A percentile compares a stretch with the other conserved stretches of the same genome.
Conservation (phyloP, 2,329 filamentous ascomycete genomes). For the Aspergillus eucalypticola region DNA sequence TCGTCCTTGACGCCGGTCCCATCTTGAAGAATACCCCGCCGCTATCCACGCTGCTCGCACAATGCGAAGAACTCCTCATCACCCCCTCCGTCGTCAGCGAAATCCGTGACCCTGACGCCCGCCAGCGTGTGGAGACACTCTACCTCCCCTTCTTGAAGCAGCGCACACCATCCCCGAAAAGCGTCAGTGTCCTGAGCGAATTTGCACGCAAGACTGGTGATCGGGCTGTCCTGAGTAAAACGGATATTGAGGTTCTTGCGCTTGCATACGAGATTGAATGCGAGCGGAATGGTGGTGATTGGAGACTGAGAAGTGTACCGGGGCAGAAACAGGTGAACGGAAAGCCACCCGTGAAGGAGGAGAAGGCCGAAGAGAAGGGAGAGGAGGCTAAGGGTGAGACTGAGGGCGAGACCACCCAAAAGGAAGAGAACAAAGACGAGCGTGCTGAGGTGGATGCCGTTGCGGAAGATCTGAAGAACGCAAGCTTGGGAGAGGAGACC, state of each 20-base stretch:
- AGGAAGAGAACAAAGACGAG: constrained; percentile 24
- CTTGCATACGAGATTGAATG: constrained; percentile 93
- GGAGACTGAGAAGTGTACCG: constrained; percentile 75
- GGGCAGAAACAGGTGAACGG: constrained; percentile 79
- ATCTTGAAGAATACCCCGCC: constrained; percentile 91
- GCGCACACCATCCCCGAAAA: constrained; percentile 71
- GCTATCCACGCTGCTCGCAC: constrained; percentile 75
- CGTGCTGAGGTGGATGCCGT: constrained; percentile 30
- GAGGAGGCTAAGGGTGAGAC: constrained; percentile 15
- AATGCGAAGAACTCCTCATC: constrained; percentile 76
- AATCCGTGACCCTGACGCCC: constrained; percentile 80
- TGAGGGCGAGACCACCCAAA: background rate
- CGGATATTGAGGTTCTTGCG: constrained; percentile 86
- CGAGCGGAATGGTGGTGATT: constrained; percentile 85
- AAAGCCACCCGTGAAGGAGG: constrained; percentile 55
- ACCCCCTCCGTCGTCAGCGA: constrained; percentile 84
- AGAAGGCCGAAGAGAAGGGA: constrained; percentile 30
- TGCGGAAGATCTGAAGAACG: constrained; percentile 30
- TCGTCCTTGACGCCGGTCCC: constrained; percentile 87
- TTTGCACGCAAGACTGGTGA: constrained; percentile 92
- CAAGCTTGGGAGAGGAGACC: constrained; percentile 29
- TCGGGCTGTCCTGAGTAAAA: constrained; percentile 78
- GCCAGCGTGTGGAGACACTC: constrained; percentile 77
- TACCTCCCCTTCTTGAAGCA: constrained; percentile 82
- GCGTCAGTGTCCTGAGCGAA: constrained; percentile 74